phyloP scores from a whole-genome alignment of 106 monocot genomes.

The Agapanthus africanus region DNA sequence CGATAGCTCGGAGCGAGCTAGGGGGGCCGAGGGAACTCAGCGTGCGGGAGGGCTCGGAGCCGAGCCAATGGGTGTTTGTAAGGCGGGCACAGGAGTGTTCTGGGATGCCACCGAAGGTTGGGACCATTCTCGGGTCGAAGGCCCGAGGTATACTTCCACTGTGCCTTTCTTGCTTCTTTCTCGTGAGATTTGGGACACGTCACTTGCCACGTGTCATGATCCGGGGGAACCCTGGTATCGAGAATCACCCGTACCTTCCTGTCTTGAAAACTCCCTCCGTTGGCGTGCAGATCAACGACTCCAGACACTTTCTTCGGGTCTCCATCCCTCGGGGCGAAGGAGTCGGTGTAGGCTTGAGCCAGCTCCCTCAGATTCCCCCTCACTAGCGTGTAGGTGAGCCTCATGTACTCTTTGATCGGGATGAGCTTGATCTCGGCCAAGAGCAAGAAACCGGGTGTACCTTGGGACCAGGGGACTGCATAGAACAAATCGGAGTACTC shows the following conservation, averaged over 20 bases:
- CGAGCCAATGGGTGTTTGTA: too few relatives aligned
- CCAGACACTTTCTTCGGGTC: conserved; percentile 38
- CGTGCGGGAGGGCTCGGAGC: too few relatives aligned
- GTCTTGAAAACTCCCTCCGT: conserved; percentile 42
- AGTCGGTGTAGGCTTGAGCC: conserved; percentile 50
- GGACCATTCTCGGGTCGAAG: too few relatives aligned
- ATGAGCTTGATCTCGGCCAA: conserved; percentile 50
- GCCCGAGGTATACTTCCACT: too few relatives aligned
- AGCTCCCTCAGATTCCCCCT: conserved; percentile 31
- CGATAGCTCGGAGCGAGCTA: too few relatives aligned
- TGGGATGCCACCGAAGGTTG: too few relatives aligned
- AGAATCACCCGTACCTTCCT: conserved; percentile 40
- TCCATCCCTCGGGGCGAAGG: conserved; percentile 53
- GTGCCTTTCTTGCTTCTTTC: too few relatives aligned
- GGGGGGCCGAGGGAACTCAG: too few relatives aligned
- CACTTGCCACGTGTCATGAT: too few relatives aligned
- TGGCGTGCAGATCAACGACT: conserved; percentile 29
- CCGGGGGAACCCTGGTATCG: too few relatives aligned
- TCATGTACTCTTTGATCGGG: conserved; percentile 49
- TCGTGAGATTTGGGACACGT: too few relatives aligned
- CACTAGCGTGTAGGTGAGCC: conserved; percentile 29
- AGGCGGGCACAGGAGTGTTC: too few relatives aligned
- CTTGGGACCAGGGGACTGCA: conserved; percentile 50
- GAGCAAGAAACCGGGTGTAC: conserved; percentile 36
- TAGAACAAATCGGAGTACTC: conserved; percentile 57